Evolutionary conservation across 352 stramenopile genomes (phyloP).

Genomic region (Phytophthora lateralis): DNA sequence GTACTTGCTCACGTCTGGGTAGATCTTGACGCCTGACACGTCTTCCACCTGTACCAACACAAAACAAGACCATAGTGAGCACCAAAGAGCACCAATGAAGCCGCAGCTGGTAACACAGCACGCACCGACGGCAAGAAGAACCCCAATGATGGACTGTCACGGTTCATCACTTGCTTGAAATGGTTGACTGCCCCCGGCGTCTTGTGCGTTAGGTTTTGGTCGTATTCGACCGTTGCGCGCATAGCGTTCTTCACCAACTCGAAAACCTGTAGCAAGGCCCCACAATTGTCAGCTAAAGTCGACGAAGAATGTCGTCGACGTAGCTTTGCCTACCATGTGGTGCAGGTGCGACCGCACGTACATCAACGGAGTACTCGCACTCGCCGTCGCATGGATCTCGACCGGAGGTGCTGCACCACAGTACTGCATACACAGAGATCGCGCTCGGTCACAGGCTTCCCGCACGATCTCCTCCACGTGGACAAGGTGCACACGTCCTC

Average conservation of each 20-base stretch:
- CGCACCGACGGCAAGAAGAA: slow-evolving; percentile 74
- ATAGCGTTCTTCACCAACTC: slow-evolving; percentile 99
- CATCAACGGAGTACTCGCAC: slow-evolving; percentile 67
- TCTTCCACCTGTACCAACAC: slow-evolving; percentile 38
- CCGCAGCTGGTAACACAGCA: not conserved
- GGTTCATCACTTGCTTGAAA: slow-evolving; percentile 74
- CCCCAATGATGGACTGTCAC: slow-evolving; percentile 61
- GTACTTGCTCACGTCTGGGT: slow-evolving; percentile 79
- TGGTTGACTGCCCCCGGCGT: slow-evolving; percentile 48
- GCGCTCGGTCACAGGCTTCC: slow-evolving; percentile 58
- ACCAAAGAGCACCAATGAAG: not conserved
- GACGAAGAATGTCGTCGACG: not conserved
- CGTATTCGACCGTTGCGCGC: slow-evolving; percentile 96
- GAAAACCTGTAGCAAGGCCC: slow-evolving; percentile 65
- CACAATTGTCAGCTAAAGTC: not conserved
- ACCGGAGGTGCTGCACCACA: slow-evolving; percentile 59
- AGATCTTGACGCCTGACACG: slow-evolving; percentile 74
- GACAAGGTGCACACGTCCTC: slow-evolving; percentile 74
- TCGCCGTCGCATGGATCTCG: slow-evolving; percentile 58
- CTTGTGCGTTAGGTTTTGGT: slow-evolving; percentile 74
- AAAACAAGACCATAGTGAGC: not conserved
- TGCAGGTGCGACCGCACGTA: slow-evolving; percentile 85
- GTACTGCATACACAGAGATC: slow-evolving; percentile 60
- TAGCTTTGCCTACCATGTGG: slow-evolving; percentile 58
- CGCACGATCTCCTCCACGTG: slow-evolving; percentile 73